Evolutionary conservation across 2,329 filamentous ascomycete genomes (phyloP), one percentile per base, ranked within the genome.

Genomic region (Tetracladium maxilliforme): DNA sequence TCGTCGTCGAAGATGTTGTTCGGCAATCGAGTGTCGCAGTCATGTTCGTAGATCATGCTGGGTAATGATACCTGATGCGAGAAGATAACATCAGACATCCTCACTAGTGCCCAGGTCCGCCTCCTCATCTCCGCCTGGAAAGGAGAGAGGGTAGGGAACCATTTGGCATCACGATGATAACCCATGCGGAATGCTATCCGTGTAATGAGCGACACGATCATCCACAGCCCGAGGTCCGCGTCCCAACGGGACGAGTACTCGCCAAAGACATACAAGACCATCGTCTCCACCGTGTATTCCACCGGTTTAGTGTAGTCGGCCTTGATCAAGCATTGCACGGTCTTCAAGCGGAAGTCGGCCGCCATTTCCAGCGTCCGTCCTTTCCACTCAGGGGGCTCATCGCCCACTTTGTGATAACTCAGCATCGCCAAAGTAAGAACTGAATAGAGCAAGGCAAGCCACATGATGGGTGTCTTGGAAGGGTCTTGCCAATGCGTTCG

Each of bases 1-100:
- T 87, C 81, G 33, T 86, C 78, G 37, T 90, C 81, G 42, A 80
- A 81, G 10, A 87, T 64, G 40, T 87, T 90, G 29, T 72, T 68
- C 2, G 81, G 81, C 6, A 81, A 52, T 37, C 76, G 64, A 0
- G 79, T 76, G 40, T 90, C 82, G 28, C 72, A 83, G 41, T 84
- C 74, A 23, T 76, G 62, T 9, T 76, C 64, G 33, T 77, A 68
- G 14, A 86, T 73, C 63, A 86, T 83, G 5, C 54, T 52, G 13
- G 59, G 61, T 14, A 68, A 35, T 10, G 64, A 64, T 32, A 67
- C 57, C 40, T 83, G 77, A 32, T 81, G 77, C 1, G 81, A 87
- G 41, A 86, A 82, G 28, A 84, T 59, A 8, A 81, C 61, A 43
- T 90, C 81, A 15, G 68, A 62, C 51, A 80, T 76, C 27, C 77